phyloP scores from a whole-genome alignment of 495 filamentous ascomycete genomes.

The Xylaria palmicola region DNA sequence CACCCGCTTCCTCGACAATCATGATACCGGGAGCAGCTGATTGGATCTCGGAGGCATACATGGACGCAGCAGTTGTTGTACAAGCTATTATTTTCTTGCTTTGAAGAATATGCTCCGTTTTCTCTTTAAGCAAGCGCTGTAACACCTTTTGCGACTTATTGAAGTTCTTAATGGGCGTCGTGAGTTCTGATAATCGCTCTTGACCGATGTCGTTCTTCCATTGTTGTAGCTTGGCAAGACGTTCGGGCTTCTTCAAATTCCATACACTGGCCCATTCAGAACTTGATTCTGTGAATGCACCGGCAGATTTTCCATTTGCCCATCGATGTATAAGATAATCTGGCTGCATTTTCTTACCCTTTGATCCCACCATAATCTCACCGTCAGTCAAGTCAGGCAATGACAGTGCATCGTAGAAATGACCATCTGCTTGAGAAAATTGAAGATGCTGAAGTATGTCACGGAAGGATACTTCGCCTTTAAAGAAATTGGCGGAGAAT shows the following conservation, averaged over 20 bases:
- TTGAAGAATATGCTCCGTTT: conserved; percentile 44
- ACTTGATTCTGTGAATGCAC: conserved; percentile 36
- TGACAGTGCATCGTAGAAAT: conserved; percentile 57
- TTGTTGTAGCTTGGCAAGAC: conserved; percentile 32
- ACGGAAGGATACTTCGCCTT: background rate
- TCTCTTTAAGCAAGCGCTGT: conserved; percentile 43
- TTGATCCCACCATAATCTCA: conserved; percentile 45
- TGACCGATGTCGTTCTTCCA: conserved; percentile 54
- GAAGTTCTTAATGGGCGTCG: conserved; percentile 36
- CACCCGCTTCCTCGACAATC: conserved; percentile 76
- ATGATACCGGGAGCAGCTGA: conserved; percentile 53
- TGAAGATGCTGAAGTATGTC: conserved; percentile 63
- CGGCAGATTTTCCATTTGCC: conserved; percentile 49
- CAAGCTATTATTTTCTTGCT: conserved; percentile 67
- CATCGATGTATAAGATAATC: conserved; percentile 61
- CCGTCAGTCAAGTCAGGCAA: conserved; percentile 40
- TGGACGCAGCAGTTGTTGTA: conserved; percentile 75
- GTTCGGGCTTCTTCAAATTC: conserved; percentile 42
- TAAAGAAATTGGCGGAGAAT: conserved; percentile 11
- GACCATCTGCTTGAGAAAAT: conserved; percentile 52
- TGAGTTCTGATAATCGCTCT: conserved; percentile 48
- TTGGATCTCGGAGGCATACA: conserved; percentile 53
- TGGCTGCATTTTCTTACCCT: conserved; percentile 44
- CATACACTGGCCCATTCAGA: conserved; percentile 46
- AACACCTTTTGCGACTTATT: conserved; percentile 45